Base-by-base conservation (phyloP, 805 yeast species). In the Crinitomyces ghanaensis region DNA sequence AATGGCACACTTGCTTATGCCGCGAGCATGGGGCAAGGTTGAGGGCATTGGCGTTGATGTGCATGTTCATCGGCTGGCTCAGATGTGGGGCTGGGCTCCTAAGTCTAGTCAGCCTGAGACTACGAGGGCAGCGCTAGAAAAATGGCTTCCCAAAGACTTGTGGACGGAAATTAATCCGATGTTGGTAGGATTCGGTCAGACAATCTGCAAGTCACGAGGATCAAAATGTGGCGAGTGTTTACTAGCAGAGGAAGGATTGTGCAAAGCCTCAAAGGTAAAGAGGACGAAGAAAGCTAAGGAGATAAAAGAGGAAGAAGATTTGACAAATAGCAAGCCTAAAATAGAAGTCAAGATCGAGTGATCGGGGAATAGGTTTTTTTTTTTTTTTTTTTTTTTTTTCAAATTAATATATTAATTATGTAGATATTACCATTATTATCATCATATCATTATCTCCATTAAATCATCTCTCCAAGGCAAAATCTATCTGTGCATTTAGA, bases 21-120 rank as follows among this genome's bases (percentile, higher is more conserved):
- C 84, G 47, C 69, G 72, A 26, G 94, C 91, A 0, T 85, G 95
- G 95, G 60, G 61, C 14, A 60, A 65, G 26, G 74, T 66, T 34
- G 60, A 63, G 9, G 96, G 96, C 0, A 82, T 86, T n/a, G 95
- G 96, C 6, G 95, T 86, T 7, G 97, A 86, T 51, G 86, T 83
- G 2, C 97, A 86, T 54, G 73, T 86, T 34, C 86, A 81, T 45
- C 61, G 97, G 34, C 59, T 85, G 38, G 74, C 85, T 0, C 74
- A 72, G 37, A 68, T 78, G 73, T 84, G 85, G 79, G 65, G 68
- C 19, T 85, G 95, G 95, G 79, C 74, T 2, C 42, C 32, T 13
- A 59, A 66, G 9, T 59, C 66, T 22, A 60, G 67, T 27, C 39
- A 39, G 18, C 95, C 96, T 0, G 95, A 86, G 42, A 64, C 65